These are phyloP conservation scores for Platanus orientalis DNA, from an alignment of 164 flowering plant genomes.

Conservation along the genomic window DNA sequence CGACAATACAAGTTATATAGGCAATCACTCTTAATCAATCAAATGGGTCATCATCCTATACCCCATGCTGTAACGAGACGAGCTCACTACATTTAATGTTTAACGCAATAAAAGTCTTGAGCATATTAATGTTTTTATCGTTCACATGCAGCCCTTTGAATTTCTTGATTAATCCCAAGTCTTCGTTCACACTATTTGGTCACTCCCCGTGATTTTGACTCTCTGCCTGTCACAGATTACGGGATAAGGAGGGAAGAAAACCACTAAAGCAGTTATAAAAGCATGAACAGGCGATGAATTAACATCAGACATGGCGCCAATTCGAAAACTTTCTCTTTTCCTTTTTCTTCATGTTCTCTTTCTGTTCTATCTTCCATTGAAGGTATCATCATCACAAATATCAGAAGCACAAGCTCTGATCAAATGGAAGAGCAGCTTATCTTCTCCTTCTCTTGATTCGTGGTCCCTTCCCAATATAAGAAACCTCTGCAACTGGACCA, in stretches of 20 bases:
- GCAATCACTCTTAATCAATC: too few species aligned
- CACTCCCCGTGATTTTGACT: too few species aligned
- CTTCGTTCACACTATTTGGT: too few species aligned
- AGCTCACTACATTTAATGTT: too few species aligned
- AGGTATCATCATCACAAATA: not conserved
- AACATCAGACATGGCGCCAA: not conserved
- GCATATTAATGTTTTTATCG: too few species aligned
- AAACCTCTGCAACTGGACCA: slow-evolving; percentile 12
- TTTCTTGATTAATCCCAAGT: too few species aligned
- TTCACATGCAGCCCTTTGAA: too few species aligned
- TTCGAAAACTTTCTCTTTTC: not conserved
- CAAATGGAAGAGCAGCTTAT: not conserved
- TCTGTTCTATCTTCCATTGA: not conserved
- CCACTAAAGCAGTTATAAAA: not conserved
- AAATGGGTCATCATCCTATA: too few species aligned
- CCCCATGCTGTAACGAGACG: too few species aligned
- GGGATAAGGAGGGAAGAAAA: not conserved
- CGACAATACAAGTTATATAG: too few species aligned
- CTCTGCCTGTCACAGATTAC: not conserved
- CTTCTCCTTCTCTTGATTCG: not conserved
- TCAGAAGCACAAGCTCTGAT: not conserved
- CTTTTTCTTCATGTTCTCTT: not conserved
- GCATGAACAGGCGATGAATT: not conserved
- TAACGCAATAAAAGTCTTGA: too few species aligned
- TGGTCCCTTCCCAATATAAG: not conserved